A percentile compares a stretch with the other conserved stretches of the same genome.
Evolutionary conservation across 768 basidiomycete genomes (phyloP).

Genomic region (Boletus reticuloceps): DNA sequence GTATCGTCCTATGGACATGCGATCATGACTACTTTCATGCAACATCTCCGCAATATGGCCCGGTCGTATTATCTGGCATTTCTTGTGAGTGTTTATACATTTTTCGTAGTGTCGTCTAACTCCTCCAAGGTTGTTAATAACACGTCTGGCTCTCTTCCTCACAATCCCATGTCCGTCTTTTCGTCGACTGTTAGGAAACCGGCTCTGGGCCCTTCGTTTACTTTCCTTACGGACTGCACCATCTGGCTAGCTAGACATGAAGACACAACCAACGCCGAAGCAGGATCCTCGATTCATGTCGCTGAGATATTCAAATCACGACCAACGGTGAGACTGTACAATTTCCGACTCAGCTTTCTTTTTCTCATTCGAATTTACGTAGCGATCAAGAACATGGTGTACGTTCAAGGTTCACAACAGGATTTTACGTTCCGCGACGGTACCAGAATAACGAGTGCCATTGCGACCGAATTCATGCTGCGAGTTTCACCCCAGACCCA

Average conservation of each 20-base stretch:
- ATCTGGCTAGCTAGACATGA: conserved; percentile 56
- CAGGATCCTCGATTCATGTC: conserved; percentile 26
- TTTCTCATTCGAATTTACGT: conserved; percentile 4
- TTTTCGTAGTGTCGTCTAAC: neutral
- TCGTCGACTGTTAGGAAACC: conserved; percentile 52
- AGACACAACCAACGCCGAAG: conserved; percentile 11
- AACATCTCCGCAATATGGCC: conserved; percentile 51
- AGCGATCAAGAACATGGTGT: conserved; percentile 41
- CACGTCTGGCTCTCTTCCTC: conserved; percentile 36
- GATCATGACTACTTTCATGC: conserved; percentile 70
- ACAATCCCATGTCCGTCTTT: conserved; percentile 35
- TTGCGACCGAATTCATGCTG: too few species aligned
- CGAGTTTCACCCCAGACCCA: too few species aligned
- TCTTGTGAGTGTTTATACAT: conserved; percentile 43
- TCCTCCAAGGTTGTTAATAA: conserved; percentile 58
- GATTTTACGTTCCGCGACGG: conserved; percentile 15
- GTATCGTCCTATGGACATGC: conserved; percentile 76
- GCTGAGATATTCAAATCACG: conserved; percentile 46
- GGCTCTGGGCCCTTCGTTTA: conserved; percentile 73
- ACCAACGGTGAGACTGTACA: conserved; percentile 34
- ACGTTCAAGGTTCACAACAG: conserved; percentile 39
- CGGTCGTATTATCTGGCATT: conserved; percentile 44
- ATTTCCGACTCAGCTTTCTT: neutral
- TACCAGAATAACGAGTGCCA: neutral
- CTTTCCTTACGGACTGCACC: conserved; percentile 68